Base-by-base conservation (phyloP, 2,329 filamentous ascomycete genomes). In the Aureobasidium subglaciale region DNA sequence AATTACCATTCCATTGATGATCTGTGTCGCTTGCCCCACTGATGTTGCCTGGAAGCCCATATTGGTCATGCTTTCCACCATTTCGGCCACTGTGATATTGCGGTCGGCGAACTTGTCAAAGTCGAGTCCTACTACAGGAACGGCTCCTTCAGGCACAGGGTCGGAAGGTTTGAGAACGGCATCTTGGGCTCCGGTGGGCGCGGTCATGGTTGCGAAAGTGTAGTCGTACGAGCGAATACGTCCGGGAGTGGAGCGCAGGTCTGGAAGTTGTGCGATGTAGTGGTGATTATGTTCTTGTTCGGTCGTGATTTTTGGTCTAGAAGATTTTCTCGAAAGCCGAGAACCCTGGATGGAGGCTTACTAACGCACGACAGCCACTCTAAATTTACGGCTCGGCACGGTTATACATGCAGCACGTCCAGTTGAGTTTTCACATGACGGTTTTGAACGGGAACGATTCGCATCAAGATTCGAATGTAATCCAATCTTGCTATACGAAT, bases 1-100 rank as follows among this genome's bases (percentile, higher is more conserved):
- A 60, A 74, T 67, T 76, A 95, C 90, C 93, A 99, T 99, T 59
- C 89, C 85, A 67, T 99, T 93, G 69, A 99, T 90, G 66, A 97
- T 95, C 58, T 87, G 81, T 60, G 93, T 85, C 11, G 92, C 93
- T 66, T 95, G 89, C 30, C 85, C 87, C 63, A 96, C 85, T 18
- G 89, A 86, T 56, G 81, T 86, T 25, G 86, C 87, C 70, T 91
- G 87, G 64, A 90, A 90, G 15, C 87, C 93, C 86, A 95, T 96
- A 70, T 84, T 79, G 55, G 81, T 81, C 85, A 97, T 93, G 58
- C 86, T 85, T 55, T 84, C 77, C 22, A 93, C 80, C 61, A 99
- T 78, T 68, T 96, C 88, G 30, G 90, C 86, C 52, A 88, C 91
- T 0, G 90, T 95, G 66, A 96, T 86, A 59, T 86, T 82, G 56